Evolutionary conservation across 2,329 filamentous ascomycete species (phyloP), one percentile per base, ranked within the genome.

Genomic region (Rhinocladiella mackenziei): DNA sequence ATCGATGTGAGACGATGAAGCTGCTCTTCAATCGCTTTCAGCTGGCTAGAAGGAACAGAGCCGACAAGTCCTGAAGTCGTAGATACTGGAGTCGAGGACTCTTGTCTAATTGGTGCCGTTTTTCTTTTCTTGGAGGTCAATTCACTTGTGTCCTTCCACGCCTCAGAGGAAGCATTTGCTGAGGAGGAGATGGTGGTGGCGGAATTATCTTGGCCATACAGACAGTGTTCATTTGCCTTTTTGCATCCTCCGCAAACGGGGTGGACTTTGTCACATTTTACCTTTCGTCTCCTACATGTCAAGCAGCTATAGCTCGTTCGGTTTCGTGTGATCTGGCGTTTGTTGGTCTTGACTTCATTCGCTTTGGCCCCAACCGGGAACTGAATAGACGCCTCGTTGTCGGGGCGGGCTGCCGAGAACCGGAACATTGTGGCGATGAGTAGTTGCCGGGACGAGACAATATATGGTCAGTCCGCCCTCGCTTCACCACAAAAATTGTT

Each of bases 261-360:
- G 53, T 70, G 69, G 19, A 62, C 60, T 58, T 70, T 70, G 55
- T 69, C 63, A 49, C 69, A 72, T 62, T 71, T 72, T 36, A 72
- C 67, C 51, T 72, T 72, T 20, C 69, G 62, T 45, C 65, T 58
- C 35, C 69, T 65, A 56, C 69, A 72, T 1, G 62, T 67, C 53
- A 70, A 64, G 47, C 70, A 72, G 51, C 66, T 70, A 51, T 72
- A 71, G 51, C 68, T 71, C 23, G 66, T 62, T 36, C 70, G 65
- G 34, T 68, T 71, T 13, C 70, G 65, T 26, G 69, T 72, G 39
- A 72, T 72, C 43, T 71, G 68, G 38, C 68, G 68, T 30, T 58
- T 58, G 23, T 56, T 52, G 14, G 35, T n/a, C n/a, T 39, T 50
- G 19, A 22, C 14, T 3, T 6, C 23, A 20, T 29, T 28, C 13